A percentile compares a stretch with the other conserved stretches of the same genome.
These are phyloP conservation scores for Fallopia convolvulus DNA, from an alignment of 148 eudicot species.

Conservation along the genomic window DNA sequence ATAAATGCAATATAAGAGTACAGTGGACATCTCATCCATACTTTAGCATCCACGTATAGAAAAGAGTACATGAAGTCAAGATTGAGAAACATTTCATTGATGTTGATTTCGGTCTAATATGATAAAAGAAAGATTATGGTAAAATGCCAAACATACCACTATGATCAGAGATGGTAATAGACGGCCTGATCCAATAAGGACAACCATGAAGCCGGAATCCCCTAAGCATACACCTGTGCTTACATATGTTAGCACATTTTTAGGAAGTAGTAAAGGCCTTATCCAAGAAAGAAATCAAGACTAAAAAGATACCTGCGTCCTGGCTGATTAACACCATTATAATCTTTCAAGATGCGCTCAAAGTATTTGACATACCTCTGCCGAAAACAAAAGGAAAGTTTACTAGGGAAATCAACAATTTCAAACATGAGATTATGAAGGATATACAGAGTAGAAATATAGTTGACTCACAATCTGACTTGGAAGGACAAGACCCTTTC, in stretches of 20 bases:
- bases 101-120: background rate
- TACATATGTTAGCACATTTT: conserved; percentile 19
- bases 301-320: conserved; percentile 55
- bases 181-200: conserved; percentile 96
- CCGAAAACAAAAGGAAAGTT: conserved; percentile 11
- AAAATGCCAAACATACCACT: conserved; percentile 36
- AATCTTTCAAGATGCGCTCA: conserved; percentile 51
- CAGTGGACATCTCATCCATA: background rate
- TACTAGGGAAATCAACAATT: background rate
- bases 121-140: background rate
- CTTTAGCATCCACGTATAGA: background rate
- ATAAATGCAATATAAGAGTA: background rate
- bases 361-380: conserved; percentile 94
- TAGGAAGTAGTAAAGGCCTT: background rate
- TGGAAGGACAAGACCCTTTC: conserved; percentile 78
- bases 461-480: conserved; percentile 82
- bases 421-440: background rate
- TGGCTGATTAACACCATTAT: conserved; percentile 56
- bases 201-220: conserved; percentile 87
- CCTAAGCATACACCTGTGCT: conserved; percentile 88
- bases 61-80: background rate
- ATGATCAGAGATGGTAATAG: conserved; percentile 75
- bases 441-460: conserved; percentile 4
- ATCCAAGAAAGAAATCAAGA: background rate
- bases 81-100: background rate